Base-by-base conservation (phyloP, 1,284 basidiomycete genomes). In the Pulchroboletus neoregius region DNA sequence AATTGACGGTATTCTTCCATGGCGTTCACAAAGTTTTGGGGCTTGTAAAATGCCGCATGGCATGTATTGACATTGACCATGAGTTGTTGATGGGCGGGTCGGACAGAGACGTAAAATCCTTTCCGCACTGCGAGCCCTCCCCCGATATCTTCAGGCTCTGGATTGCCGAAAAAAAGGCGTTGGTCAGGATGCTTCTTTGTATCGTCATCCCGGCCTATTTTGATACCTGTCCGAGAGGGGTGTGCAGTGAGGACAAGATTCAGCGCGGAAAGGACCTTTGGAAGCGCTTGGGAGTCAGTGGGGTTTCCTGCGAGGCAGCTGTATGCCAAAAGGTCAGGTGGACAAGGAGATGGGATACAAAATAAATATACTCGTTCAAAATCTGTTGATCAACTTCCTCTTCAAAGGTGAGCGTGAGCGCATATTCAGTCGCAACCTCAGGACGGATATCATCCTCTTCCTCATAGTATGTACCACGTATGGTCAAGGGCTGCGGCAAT, bases 1-100 rank as follows among this genome's bases (percentile, higher is more conserved):
- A 74, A 68, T 7, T 64, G 57, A 32, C 57, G 58, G 58, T 85
- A 87, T 24, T 75, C 72, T 0, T 64, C 53, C 68, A 88, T 71
- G 0, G 78, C 77, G 2, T 72, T 63, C 0, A 77, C 81, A 3
- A 89, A 69, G 53, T 82, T 85, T 11, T 79, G 78, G 1, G 78
- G 71, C 4, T 62, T 73, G 58, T 89, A 87, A 59, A 90, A 90
- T 2, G 85, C 85, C 0, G 86, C 86, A 13, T 84, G 85, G 58
- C 82, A 85, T 2, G 82, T 82, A 50, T 89, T 87, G 45, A 90
- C 79, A 55, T 90, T 89, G 26, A 88, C 82, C 83, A 87, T 84
- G 26, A 90, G 69, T 52, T 85, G 81, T 36, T 79, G 78, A 61
- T 83, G 80, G 2, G 80, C 68, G 2, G 86, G 83, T 7, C 87